phyloP scores from a whole-genome alignment of 192 early-diverging fungal species.

The Linnemannia elongata region DNA sequence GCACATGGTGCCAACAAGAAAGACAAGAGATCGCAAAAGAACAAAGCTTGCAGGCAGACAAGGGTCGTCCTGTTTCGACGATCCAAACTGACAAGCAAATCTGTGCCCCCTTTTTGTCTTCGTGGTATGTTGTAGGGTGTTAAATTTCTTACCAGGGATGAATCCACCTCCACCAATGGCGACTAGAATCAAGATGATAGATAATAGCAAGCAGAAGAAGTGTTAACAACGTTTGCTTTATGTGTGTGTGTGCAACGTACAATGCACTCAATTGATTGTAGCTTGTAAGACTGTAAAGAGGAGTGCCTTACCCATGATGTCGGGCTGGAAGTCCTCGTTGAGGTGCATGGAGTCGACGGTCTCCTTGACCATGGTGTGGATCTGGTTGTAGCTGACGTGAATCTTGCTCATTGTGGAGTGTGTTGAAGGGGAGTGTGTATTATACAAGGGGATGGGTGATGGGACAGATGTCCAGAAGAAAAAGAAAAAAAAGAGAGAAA shows the following conservation, averaged over 20 bases:
- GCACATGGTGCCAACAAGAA: no score
- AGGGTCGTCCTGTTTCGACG: neutral
- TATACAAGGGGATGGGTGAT: constrained; percentile 1
- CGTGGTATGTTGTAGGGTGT: neutral
- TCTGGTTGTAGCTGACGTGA: constrained; percentile 69
- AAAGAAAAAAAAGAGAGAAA: constrained; percentile 2
- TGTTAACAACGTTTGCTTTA: neutral
- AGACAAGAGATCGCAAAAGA: neutral
- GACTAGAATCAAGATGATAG: constrained; percentile 55
- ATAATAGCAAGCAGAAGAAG: neutral
- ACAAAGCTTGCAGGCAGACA: no score
- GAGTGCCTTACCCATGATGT: constrained; percentile 64
- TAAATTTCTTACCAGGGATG: constrained; percentile 71
- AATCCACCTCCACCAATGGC: constrained; percentile 86
- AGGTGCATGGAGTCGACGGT: constrained; percentile 70
- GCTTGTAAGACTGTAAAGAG: neutral
- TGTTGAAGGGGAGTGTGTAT: neutral
- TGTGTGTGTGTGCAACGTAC: neutral
- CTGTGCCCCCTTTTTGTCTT: neutral
- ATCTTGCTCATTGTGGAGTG: constrained; percentile 65
- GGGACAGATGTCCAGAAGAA: constrained; percentile 38
- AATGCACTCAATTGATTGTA: neutral
- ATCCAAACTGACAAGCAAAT: neutral
- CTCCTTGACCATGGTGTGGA: constrained; percentile 62
- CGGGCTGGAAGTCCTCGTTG: constrained; percentile 76